phyloP scores from a whole-genome alignment of 768 basidiomycete species.

The Sporobolomyces pararoseus region DNA sequence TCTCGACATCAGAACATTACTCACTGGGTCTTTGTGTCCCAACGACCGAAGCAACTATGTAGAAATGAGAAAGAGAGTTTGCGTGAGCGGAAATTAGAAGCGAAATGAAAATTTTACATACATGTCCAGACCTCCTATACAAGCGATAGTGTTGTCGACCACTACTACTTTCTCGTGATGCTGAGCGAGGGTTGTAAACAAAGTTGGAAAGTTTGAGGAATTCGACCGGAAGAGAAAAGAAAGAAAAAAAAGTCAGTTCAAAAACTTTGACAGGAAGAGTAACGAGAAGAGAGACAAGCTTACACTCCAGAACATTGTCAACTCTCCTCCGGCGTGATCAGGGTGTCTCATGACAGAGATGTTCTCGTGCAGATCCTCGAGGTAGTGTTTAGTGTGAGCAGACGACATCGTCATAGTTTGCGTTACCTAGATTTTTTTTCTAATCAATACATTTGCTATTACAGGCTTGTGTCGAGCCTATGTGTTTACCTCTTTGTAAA shows the following conservation, averaged over 20 bases:
- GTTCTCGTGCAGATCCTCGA: conserved; percentile 81
- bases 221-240: too few relatives aligned
- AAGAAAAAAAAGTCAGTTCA: too few relatives aligned
- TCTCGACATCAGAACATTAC: background rate
- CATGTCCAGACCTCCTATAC: conserved; percentile 88
- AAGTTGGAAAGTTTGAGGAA: too few relatives aligned
- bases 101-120: conserved; percentile 52
- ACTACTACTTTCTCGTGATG: conserved; percentile 85
- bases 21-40: conserved; percentile 80
- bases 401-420: conserved; percentile 67
- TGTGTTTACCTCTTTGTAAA: conserved; percentile 80
- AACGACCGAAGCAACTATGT: conserved; percentile 67
- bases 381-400: conserved; percentile 56
- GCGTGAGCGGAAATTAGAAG: background rate
- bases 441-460: too few relatives aligned
- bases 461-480: too few relatives aligned
- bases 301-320: conserved; percentile 58
- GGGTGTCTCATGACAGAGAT: conserved; percentile 86
- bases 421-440: too few relatives aligned
- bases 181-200: too few relatives aligned
- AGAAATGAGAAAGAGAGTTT: background rate
- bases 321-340: conserved; percentile 61
- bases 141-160: conserved; percentile 78
- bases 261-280: too few relatives aligned
- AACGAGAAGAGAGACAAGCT: too few relatives aligned